Percentiles rank a stretch among this genome's conserved stretches.
Evolutionary conservation across 352 stramenopile genomes (phyloP).

Genomic region (Globisporangium camurandrum): DNA sequence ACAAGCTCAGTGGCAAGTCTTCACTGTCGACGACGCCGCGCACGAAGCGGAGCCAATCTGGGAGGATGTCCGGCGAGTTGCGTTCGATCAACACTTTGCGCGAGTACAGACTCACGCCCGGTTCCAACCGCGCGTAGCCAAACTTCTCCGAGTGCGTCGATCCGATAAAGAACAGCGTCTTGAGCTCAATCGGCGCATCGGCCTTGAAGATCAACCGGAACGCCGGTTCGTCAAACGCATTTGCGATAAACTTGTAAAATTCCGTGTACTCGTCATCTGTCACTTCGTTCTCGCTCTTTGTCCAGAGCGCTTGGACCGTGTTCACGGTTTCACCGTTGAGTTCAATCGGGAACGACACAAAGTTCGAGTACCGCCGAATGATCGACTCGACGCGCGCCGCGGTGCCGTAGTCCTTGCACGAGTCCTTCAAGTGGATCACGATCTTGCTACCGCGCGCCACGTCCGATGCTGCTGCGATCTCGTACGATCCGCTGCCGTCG

Average conservation of each 20-base stretch:
- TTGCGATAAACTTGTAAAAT: conserved; percentile 97
- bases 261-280: conserved; percentile 96
- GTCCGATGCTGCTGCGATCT: conserved; percentile 59
- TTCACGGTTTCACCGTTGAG: conserved; percentile 97
- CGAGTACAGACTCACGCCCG: conserved; percentile 97
- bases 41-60: conserved; percentile 95
- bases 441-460: conserved; percentile 93
- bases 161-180: conserved; percentile 97
- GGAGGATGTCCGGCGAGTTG: conserved; percentile 96
- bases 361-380: conserved; percentile 99
- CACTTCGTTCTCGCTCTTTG: conserved; percentile 92
- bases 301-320: conserved; percentile 98
- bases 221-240: conserved; percentile 92
- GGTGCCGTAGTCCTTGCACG: conserved; percentile 93
- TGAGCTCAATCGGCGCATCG: conserved; percentile 98
- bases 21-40: conserved; percentile 93
- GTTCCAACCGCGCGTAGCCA: conserved; percentile 91
- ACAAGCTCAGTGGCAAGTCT: conserved; percentile 98
- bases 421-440: conserved; percentile 96
- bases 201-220: conserved; percentile 96
- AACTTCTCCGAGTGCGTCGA: conserved; percentile 97
- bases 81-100: conserved; percentile 99
- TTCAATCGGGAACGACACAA: conserved; percentile 98
- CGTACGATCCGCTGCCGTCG: conserved; percentile 78
- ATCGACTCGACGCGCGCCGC: conserved; percentile 92